Conservation (phyloP, 495 filamentous ascomycete genomes). For the Aspergillus kassunensis region DNA sequence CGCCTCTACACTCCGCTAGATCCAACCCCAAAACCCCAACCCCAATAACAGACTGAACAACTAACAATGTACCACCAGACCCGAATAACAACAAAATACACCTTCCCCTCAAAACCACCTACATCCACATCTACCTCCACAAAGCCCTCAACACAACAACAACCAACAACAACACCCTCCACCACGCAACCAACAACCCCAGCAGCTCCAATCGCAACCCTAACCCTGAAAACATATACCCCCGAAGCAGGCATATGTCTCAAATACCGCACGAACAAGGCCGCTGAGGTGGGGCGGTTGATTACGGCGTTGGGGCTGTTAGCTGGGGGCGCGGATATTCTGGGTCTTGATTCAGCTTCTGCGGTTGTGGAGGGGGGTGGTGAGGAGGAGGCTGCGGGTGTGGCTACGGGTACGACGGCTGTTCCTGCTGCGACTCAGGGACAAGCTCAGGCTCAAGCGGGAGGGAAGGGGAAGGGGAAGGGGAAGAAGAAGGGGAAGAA, state of each 20-base stretch:
- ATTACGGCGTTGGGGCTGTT: slow-evolving; percentile 68
- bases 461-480: slow-evolving; percentile 23
- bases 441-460: slow-evolving; percentile 18
- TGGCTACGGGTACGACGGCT: slow-evolving; percentile 12
- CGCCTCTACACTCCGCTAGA: slow-evolving; percentile 20
- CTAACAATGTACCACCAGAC: slow-evolving; percentile 45
- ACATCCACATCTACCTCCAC: slow-evolving; percentile 19
- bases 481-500: slow-evolving; percentile 31
- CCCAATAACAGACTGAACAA: not conserved
- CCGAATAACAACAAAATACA: slow-evolving; percentile 81
- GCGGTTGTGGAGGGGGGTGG: slow-evolving; percentile 23
- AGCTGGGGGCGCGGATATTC: slow-evolving; percentile 56
- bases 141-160: slow-evolving; percentile 12
- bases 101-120: slow-evolving; percentile 48
- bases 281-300: slow-evolving; percentile 81
- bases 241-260: slow-evolving; percentile 73
- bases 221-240: slow-evolving; percentile 88
- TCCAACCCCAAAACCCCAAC: slow-evolving; percentile 4
- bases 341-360: slow-evolving; percentile 43
- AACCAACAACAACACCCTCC: not conserved
- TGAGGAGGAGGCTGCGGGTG: slow-evolving; percentile 36
- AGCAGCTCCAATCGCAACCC: slow-evolving; percentile 51
- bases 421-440: slow-evolving; percentile 16
- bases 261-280: slow-evolving; percentile 87
- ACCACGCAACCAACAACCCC: slow-evolving; percentile 22